phyloP scores from a whole-genome alignment of 176 grass and related monocot genomes.

The Rhynchospora breviuscula region DNA sequence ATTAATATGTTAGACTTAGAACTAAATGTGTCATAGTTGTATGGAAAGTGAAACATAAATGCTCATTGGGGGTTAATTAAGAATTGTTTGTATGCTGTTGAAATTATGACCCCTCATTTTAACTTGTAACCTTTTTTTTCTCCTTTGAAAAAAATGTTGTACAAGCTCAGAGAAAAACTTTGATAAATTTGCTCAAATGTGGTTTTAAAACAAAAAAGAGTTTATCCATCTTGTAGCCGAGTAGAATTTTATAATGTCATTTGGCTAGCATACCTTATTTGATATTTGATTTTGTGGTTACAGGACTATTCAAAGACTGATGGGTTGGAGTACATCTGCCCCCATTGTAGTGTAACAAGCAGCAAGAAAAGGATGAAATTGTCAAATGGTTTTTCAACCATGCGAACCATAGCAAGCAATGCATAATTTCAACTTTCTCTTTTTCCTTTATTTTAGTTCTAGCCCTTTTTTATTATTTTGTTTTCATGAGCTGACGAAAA shows the following conservation, averaged over 20 bases:
- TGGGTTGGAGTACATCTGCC: slow-evolving; percentile 64
- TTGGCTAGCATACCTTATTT: not conserved
- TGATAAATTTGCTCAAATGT: too few relatives aligned
- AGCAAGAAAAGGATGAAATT: slow-evolving; percentile 33
- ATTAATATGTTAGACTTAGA: not conserved
- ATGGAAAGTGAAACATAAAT: not conserved
- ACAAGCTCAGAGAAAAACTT: not conserved
- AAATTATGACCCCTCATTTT: not conserved
- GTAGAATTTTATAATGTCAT: not conserved
- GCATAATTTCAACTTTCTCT: slow-evolving; percentile 21
- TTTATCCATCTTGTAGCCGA: not conserved
- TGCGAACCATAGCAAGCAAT: slow-evolving; percentile 13
- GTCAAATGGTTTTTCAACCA: slow-evolving; percentile 29
- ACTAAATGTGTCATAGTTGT: not conserved
- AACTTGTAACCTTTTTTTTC: not conserved
- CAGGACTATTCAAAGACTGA: slow-evolving; percentile 77
- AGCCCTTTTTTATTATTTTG: slow-evolving; percentile 10
- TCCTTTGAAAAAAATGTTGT: not conserved
- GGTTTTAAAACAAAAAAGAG: not conserved
- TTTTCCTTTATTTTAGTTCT: not conserved
- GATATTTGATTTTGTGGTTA: slow-evolving; percentile 25
- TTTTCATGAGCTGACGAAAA: not conserved
- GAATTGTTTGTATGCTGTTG: not conserved
- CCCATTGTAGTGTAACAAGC: slow-evolving; percentile 42
- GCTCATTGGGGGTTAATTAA: not conserved